A percentile compares a stretch with the other conserved stretches of the same genome.
Conservation (phyloP, 495 filamentous ascomycete genomes). For the Aspergillus panamensis region DNA sequence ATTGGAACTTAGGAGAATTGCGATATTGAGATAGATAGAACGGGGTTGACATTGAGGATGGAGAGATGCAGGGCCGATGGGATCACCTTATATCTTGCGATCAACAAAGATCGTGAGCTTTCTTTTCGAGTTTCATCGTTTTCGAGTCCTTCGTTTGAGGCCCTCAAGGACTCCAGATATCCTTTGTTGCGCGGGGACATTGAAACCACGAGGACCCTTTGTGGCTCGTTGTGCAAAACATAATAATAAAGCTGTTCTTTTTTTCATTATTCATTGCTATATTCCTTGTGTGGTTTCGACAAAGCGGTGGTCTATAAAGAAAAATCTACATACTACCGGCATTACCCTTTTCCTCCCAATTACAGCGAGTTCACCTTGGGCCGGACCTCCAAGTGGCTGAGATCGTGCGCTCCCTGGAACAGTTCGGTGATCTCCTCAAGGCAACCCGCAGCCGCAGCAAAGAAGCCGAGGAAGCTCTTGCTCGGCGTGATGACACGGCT, state of each 20-base stretch:
- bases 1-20: not conserved
- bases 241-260: not conserved
- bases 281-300: not conserved
- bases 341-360: not conserved
- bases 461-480: slow-evolving; percentile 79
- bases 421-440: slow-evolving; percentile 47
- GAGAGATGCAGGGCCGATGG: not conserved
- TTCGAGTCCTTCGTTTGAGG: not conserved
- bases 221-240: not conserved
- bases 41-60: not conserved
- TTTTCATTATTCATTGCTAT: slow-evolving; percentile 6
- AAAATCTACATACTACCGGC: not conserved
- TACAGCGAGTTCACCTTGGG: slow-evolving; percentile 2
- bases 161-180: not conserved
- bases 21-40: not conserved
- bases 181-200: not conserved
- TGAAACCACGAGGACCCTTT: not conserved
- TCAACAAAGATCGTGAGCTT: no score
- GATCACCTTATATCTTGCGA: no score
- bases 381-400: slow-evolving; percentile 10
- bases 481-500: slow-evolving; percentile 69
- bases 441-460: slow-evolving; percentile 69
- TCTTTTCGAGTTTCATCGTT: no score
- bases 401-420: slow-evolving; percentile 14
- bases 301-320: slow-evolving; percentile 7